Conservation (phyloP, 2,329 filamentous ascomycete species). For the Colletotrichum sp. region DNA sequence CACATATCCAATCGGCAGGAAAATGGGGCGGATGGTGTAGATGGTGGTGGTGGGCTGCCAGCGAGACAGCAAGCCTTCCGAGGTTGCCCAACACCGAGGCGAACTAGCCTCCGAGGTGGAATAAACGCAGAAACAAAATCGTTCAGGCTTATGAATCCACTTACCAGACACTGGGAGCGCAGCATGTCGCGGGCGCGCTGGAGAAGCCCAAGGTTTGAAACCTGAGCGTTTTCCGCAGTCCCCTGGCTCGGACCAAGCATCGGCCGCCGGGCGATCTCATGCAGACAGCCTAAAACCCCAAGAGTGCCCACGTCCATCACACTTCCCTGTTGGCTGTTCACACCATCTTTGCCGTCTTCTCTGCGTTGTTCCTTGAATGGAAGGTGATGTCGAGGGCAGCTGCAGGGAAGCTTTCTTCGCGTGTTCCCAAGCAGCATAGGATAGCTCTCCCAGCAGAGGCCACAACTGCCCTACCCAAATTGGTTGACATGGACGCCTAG, state of each 20-base stretch:
- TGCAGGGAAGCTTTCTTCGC: not conserved
- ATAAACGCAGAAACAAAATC: not conserved
- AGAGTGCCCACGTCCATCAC: not conserved
- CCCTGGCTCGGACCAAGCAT: constrained; percentile 6
- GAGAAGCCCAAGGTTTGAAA: not conserved
- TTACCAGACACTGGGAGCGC: not conserved
- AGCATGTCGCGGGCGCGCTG: not conserved
- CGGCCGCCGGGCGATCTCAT: not conserved
- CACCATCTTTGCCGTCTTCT: not conserved
- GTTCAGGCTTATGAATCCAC: not conserved
- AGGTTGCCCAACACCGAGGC: not conserved
- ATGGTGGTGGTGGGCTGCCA: not conserved
- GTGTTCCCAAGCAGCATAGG: not conserved
- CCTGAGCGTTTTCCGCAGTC: not conserved
- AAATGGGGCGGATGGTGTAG: not conserved
- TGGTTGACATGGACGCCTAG: not conserved
- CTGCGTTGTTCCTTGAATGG: not conserved
- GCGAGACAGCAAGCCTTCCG: not conserved
- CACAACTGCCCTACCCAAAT: not conserved
- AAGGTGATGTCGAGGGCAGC: not conserved
- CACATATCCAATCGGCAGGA: not conserved
- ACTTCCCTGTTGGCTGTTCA: not conserved
- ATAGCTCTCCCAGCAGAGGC: not conserved
- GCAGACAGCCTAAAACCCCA: not conserved
- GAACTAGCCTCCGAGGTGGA: not conserved